These are phyloP conservation scores for Arthrobotrys sphaeroides DNA, from an alignment of 2,329 filamentous ascomycete species.

Conservation along the genomic window DNA sequence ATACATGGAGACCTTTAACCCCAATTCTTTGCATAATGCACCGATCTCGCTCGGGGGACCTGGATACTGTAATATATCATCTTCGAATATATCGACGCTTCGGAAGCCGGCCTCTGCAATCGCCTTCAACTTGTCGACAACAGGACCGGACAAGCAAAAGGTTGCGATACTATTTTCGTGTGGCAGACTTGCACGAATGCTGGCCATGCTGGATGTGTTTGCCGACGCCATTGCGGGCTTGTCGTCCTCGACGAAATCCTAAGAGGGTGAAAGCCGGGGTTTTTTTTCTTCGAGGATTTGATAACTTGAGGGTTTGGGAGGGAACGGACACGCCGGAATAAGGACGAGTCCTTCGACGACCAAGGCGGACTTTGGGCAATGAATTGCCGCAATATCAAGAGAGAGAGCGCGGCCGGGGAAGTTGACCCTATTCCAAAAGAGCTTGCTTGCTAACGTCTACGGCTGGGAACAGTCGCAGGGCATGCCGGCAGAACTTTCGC, in stretches of 20 bases:
- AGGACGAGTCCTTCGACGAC: conserved; percentile 19
- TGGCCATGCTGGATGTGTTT: conserved; percentile 45
- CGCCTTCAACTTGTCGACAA: conserved; percentile 54
- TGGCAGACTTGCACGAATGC: conserved; percentile 42
- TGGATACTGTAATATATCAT: conserved; percentile 54
- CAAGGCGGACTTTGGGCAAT: conserved; percentile 45
- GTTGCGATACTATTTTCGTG: conserved; percentile 55
- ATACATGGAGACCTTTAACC: conserved; percentile 55
- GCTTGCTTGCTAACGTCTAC: conserved; percentile 35
- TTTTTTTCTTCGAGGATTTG: conserved; percentile 39
- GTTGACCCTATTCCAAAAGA: conserved; percentile 23
- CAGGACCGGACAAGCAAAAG: conserved; percentile 52
- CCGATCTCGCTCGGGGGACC: conserved; percentile 53
- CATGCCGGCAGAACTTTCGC: conserved; percentile 48
- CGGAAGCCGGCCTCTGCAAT: conserved; percentile 55
- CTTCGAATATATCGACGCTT: conserved; percentile 55
- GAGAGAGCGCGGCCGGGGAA: conserved; percentile 18
- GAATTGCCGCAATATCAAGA: conserved; percentile 43
- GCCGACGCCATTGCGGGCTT: conserved; percentile 50
- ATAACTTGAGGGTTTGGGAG: conserved; percentile 28
- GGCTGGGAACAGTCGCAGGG: conserved; percentile 28
- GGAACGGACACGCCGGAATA: conserved; percentile 27
- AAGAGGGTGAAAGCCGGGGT: conserved; percentile 27
- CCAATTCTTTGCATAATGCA: conserved; percentile 53
- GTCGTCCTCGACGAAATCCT: conserved; percentile 32